A percentile compares a stretch with the other conserved stretches of the same genome.
phyloP scores from a whole-genome alignment of 2,329 filamentous ascomycete genomes.

The Diaporthe sp. region DNA sequence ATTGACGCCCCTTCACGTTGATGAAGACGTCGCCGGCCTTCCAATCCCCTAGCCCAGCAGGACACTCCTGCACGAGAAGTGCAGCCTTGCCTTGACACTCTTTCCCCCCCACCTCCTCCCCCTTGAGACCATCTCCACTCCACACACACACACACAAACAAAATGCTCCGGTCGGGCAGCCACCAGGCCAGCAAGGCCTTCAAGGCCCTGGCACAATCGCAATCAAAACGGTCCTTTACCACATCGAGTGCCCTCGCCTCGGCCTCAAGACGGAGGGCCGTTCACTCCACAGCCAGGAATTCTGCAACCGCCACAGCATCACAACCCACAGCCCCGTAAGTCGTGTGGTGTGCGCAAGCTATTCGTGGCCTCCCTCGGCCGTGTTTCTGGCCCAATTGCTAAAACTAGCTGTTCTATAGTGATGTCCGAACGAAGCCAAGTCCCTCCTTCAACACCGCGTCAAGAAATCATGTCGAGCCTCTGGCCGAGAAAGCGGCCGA shows the following conservation, averaged over 20 bases:
- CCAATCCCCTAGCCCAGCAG: neutral
- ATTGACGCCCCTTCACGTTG: constrained; percentile 21
- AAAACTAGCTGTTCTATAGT: constrained; percentile 48
- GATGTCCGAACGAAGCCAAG: constrained; percentile 70
- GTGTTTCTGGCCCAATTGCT: constrained; percentile 43
- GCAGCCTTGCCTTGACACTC: constrained; percentile 17
- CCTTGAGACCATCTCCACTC: constrained; percentile 28
- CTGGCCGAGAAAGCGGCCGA: constrained; percentile 71
- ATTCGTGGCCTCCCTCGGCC: constrained; percentile 23
- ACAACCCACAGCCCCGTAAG: constrained; percentile 64
- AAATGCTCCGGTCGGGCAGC: constrained; percentile 58
- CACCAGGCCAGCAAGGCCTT: constrained; percentile 59
- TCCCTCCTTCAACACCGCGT: constrained; percentile 66
- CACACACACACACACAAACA: constrained; percentile 36
- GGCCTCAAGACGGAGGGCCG: constrained; percentile 51
- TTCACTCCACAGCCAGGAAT: constrained; percentile 54
- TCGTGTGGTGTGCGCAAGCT: constrained; percentile 39
- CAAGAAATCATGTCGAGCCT: constrained; percentile 73
- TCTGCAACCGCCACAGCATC: constrained; percentile 62
- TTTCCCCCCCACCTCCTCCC: neutral
- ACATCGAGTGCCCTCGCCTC: constrained; percentile 50
- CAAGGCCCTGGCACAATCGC: constrained; percentile 40
- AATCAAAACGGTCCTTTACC: constrained; percentile 52
- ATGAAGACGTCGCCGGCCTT: constrained; percentile 3
- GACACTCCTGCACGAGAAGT: neutral